Evolutionary conservation across 148 eudicot species (phyloP).

Genomic region (Pharnaceum exiguum): DNA sequence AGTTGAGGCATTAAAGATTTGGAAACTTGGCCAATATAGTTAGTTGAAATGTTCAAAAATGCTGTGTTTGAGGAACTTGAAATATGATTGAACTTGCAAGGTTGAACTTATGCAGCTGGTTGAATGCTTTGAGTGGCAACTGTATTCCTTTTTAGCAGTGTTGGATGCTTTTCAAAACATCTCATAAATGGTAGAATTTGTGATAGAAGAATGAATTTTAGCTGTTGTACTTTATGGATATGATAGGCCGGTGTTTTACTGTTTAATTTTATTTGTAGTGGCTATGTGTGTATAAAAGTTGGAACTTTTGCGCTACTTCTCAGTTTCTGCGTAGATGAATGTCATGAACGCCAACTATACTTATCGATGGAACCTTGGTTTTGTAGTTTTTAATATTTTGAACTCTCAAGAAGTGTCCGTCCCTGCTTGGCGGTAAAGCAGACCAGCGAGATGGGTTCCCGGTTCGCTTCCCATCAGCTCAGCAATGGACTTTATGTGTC

Average conservation of each 20-base stretch:
- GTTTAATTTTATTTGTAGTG: no score
- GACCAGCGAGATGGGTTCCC: constrained; percentile 60
- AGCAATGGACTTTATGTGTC: constrained; percentile 95
- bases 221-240: no score
- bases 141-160: neutral
- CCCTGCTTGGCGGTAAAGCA: constrained; percentile 20
- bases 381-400: constrained; percentile 17
- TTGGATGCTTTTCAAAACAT: neutral
- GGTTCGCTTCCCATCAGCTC: constrained; percentile 86
- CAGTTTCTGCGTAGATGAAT: no score
- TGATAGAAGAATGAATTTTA: no score
- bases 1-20: no score
- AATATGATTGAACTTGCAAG: neutral
- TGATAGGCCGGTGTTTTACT: no score
- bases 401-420: constrained; percentile 1
- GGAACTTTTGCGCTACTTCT: no score
- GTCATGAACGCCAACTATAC: constrained; percentile 8
- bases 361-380: constrained; percentile 17
- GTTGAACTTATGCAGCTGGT: neutral
- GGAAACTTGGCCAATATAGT: no score
- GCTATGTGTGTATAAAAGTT: no score
- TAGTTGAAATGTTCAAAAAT: no score
- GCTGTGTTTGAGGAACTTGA: no score
- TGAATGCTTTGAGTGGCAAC: neutral
- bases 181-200: neutral